Base-by-base conservation (phyloP, 2,329 filamentous ascomycete genomes). In the Bipolaris oryzae region DNA sequence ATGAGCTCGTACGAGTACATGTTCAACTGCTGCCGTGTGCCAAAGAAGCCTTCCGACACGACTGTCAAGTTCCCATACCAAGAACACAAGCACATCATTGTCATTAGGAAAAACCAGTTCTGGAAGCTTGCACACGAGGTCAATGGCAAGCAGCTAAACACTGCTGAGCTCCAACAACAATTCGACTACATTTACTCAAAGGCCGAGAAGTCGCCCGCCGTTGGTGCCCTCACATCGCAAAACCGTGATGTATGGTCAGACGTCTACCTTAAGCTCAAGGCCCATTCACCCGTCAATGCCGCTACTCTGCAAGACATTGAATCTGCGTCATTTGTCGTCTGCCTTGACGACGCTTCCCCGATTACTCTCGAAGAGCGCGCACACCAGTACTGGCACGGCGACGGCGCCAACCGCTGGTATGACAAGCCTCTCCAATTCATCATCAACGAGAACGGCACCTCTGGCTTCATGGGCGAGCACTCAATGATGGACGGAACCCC, bases 401-500 rank as follows among this genome's bases (percentile, higher is more conserved):
- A 99, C 72, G 95, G 95, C 55, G 83, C 86, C 67, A 99, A 99
- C 83, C 87, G 95, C 66, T 99, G 93, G 93, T 98, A 88, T 74
- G 95, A 99, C 84, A 99, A 99, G 84, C 95, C 95, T 5, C 82
- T 96, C 51, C 94, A 99, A 79, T 98, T 99, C 81, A 96, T 99
- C 75, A 77, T 99, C 80, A 97, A 96, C 78, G 93, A 99, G 76
- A 99, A 99, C 76, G 95, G 95, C 68, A 96, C 95, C 7, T 90
- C 95, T 2, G 95, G 95, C 60, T 99, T 99, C 84, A 94, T 92
- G 84, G 95, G 95, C 72, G 95, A 99, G 80, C 95, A 99, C 84
- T 96, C 91, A 70, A 98, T 99, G 95, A 99, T 99, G 96, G 95
- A 99, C 75, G 95, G 96, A 63, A 99, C 95, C 6, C 93, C 96